phyloP scores from a whole-genome alignment of 495 filamentous ascomycete species.

The Penicillium maclennaniae region DNA sequence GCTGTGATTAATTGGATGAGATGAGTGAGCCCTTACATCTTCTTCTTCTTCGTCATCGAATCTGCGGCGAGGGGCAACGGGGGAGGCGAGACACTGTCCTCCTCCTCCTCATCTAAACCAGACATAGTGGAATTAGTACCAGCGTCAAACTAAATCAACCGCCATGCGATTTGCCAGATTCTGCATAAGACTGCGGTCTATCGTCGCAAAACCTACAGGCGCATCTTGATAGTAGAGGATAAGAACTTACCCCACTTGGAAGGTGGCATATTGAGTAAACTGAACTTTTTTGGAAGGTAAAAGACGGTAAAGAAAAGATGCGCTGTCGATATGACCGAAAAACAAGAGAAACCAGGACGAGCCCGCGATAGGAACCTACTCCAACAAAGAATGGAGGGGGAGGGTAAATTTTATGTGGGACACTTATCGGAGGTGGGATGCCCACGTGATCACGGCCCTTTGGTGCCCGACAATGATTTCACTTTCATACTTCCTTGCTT shows the following conservation, averaged over 20 bases:
- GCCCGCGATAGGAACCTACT: slow-evolving; percentile 21
- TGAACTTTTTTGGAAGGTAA: slow-evolving; percentile 8
- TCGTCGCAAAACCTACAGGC: not conserved
- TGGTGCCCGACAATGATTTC: slow-evolving; percentile 22
- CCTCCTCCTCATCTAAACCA: slow-evolving; percentile 62
- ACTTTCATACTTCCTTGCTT: not conserved
- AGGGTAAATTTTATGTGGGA: slow-evolving; percentile 36
- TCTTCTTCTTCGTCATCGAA: slow-evolving; percentile 95
- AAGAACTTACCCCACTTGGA: slow-evolving; percentile 50
- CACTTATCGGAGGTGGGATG: slow-evolving; percentile 24
- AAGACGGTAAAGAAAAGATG: slow-evolving; percentile 10
- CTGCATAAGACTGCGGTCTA: not conserved
- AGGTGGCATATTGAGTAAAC: slow-evolving; percentile 39
- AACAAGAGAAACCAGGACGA: slow-evolving; percentile 12
- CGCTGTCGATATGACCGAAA: slow-evolving; percentile 17
- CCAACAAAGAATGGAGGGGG: slow-evolving; percentile 25
- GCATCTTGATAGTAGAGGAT: slow-evolving; percentile 11
- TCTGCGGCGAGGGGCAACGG: slow-evolving; percentile 54
- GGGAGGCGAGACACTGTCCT: slow-evolving; percentile 63
- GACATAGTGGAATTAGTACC: not conserved
- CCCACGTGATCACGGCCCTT: slow-evolving; percentile 21
- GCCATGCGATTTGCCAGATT: not conserved
- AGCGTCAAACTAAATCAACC: not conserved
- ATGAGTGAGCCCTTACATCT: slow-evolving; percentile 57
- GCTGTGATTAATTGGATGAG: not conserved